Percentiles rank a stretch among this genome's conserved stretches.
These are phyloP conservation scores for Mycena galericulata DNA, from an alignment of 768 basidiomycete species.

Conservation along the genomic window DNA sequence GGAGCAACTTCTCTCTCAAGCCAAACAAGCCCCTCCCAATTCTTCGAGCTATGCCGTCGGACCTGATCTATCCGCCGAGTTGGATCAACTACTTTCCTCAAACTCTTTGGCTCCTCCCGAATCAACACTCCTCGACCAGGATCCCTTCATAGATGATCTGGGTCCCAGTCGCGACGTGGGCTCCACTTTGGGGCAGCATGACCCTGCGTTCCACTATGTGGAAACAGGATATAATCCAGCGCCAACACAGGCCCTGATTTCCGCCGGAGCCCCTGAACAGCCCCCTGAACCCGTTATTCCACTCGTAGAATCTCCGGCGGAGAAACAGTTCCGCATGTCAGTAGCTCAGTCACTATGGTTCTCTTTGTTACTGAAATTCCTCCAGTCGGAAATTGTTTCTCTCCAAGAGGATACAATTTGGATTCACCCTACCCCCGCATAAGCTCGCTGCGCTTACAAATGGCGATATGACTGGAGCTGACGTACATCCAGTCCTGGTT, in stretches of 20 bases:
- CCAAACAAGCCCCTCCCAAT: constrained; percentile 17
- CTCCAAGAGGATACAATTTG: constrained; percentile 20
- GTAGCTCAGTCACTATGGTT: neutral
- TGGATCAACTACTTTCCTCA: constrained; percentile 28
- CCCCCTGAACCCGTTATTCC: neutral
- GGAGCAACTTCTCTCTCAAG: constrained; percentile 27
- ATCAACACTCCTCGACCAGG: neutral
- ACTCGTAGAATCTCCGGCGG: constrained; percentile 1
- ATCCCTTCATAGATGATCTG: neutral
- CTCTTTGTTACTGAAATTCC: neutral
- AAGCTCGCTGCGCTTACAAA: constrained; percentile 18
- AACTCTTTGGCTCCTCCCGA: constrained; percentile 14
- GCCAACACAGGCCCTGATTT: neutral
- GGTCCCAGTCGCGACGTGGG: neutral
- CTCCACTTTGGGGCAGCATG: neutral
- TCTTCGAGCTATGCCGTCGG: neutral
- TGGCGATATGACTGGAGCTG: constrained; percentile 25
- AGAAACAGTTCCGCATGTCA: constrained; percentile 27
- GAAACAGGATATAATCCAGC: neutral
- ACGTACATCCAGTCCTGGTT: constrained; percentile 31
- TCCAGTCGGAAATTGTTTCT: constrained; percentile 30
- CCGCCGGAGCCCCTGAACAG: neutral
- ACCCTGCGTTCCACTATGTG: neutral
- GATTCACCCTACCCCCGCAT: constrained; percentile 16
- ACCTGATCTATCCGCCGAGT: constrained; percentile 20